Base-by-base conservation (phyloP, 306 rosid species). In the Pyrus pyrifolia region DNA sequence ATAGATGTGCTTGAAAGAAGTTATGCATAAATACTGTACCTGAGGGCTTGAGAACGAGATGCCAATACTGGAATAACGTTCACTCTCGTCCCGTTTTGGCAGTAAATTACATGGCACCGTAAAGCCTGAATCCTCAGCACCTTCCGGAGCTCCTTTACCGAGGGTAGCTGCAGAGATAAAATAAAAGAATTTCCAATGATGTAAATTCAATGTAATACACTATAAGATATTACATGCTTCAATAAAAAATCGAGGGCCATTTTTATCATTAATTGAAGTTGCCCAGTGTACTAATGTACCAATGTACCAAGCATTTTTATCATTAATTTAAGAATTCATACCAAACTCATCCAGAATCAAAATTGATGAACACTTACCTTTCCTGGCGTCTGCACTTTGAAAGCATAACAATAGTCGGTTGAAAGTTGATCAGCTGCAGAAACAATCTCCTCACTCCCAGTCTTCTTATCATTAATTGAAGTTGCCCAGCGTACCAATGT, bases 21-120 rank as follows among this genome's bases (percentile, higher is more conserved):
- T 6, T 10, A 68, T 13, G 63, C 52, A 44, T 35, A 82, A n/a
- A 38, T 30, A 82, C 30, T 10, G 69, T 90, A 96, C 99, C 99
- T 92, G 84, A 96, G 98, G 73, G 99, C 96, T 79, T 96, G 98
- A 77, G 96, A 88, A 71, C 99, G 98, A 88, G 99, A 96, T 60
- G 99, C 99, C 84, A 88, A 73, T 14, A 96, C 97, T 21, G 99
- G 99, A 86, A 96, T 91, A 64, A 96, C 91, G 64, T 96, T 91
- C 80, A 96, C 80, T 68, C 98, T 89, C 67, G 84, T 81, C 75
- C 99, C 98, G 67, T 92, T 89, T 83, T 96, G 96, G 81, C 96
- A 88, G 88, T 96, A 92, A 82, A 96, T 86, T 73, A 83, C 93
- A 86, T 89, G 98, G 85, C 99, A 88, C 53, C 99, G 98, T n/a